Evolutionary conservation across 352 stramenopile genomes (phyloP), one percentile per base, ranked within the genome.

Genomic region (Globisporangium uncinulatum): DNA sequence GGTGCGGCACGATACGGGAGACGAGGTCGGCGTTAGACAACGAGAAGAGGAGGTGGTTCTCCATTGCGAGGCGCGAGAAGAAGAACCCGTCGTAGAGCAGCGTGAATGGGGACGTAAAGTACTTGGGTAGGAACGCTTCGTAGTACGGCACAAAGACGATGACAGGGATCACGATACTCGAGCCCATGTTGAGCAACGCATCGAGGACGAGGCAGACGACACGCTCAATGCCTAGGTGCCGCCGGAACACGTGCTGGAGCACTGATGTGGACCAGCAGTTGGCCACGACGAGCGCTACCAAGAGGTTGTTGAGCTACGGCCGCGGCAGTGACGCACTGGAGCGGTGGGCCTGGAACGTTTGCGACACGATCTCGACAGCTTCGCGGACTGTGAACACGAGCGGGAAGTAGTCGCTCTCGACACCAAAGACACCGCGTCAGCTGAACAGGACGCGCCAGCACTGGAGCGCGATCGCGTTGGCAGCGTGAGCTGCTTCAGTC

Each of bases 111-210:
- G 62, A 71, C 8, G 60, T 48, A 0, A n/a, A n/a, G n/a, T n/a
- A n/a, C n/a, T n/a, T n/a, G n/a, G n/a, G n/a, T n/a, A n/a, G n/a
- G n/a, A n/a, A n/a, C n/a, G n/a, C n/a, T n/a, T 14, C 1, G 4
- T 45, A 52, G 41, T 75, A 75, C 11, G 67, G 61, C 36, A 57
- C 10, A 47, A 75, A 62, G 31, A 72, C 49, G 17, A 56, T 47
- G 19, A 63, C 7, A 4, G 61, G 64, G 0, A 75, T n/a, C 0
- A 61, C 11, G 32, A 75, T 62, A 9, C 52, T 57, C 1, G 48
- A 39, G 15, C 21, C 47, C 9, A 61, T 56, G 17, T 71, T 63
- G n/a, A 74, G 54, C 36, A 71, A 0, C 7, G 57, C 43, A 31
- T 71, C 61, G 13, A 44, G 21, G 3, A 51, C 46, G 11, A 69